phyloP scores from a whole-genome alignment of 768 basidiomycete species.

The Cubamyces sp. region DNA sequence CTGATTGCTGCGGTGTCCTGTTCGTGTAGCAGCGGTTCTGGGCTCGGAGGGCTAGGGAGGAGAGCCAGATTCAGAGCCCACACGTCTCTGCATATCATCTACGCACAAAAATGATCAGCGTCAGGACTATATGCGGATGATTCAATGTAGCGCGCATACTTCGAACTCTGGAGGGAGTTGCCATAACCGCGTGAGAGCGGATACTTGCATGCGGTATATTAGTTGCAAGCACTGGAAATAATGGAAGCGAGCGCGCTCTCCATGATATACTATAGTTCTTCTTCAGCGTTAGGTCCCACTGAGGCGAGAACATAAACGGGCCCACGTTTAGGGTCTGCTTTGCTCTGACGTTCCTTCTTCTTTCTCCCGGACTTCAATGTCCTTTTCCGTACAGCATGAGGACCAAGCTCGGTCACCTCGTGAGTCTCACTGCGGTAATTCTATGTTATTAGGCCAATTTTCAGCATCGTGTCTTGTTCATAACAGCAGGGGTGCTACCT shows the following conservation, averaged over 20 bases:
- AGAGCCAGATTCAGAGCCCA: constrained; percentile 77
- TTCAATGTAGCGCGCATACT: constrained; percentile 44
- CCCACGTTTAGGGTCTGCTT: constrained; percentile 64
- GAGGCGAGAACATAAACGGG: constrained; percentile 19
- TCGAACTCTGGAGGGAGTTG: constrained; percentile 79
- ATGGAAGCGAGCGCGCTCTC: constrained; percentile 73
- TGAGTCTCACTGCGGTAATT: constrained; percentile 81
- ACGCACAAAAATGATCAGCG: background rate
- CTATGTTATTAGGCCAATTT: constrained; percentile 40
- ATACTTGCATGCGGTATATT: constrained; percentile 76
- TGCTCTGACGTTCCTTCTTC: constrained; percentile 53
- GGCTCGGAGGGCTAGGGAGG: constrained; percentile 58
- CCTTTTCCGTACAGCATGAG: constrained; percentile 68
- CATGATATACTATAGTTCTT: constrained; percentile 72
- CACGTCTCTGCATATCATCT: constrained; percentile 79
- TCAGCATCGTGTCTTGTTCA: background rate
- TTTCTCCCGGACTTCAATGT: constrained; percentile 59
- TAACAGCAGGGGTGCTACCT: constrained; percentile 48
- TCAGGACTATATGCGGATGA: background rate
- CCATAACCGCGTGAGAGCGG: constrained; percentile 64
- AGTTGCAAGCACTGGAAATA: constrained; percentile 87
- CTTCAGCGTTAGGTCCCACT: background rate
- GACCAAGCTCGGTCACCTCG: constrained; percentile 66
- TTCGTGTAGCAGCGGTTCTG: constrained; percentile 60
- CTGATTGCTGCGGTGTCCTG: constrained; percentile 35